These are phyloP conservation scores for Apiospora sp. DNA, from an alignment of 2,329 filamentous ascomycete genomes.

Conservation along the genomic window DNA sequence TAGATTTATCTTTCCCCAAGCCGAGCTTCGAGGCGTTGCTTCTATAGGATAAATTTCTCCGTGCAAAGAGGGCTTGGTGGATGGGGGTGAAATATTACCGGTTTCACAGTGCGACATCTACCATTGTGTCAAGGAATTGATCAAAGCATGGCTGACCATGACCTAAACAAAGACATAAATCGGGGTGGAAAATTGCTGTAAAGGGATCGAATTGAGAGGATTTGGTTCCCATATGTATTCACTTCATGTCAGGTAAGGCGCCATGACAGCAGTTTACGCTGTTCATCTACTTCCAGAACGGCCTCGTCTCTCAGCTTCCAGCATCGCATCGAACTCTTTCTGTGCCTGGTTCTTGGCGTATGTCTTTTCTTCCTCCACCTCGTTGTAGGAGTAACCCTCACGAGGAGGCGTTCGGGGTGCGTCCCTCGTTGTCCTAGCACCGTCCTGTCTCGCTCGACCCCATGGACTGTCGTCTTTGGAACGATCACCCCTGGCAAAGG, in stretches of 20 bases:
- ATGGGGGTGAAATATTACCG: background rate
- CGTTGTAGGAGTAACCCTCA: constrained; percentile 47
- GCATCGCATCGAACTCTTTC: constrained; percentile 57
- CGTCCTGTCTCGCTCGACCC: constrained; percentile 29
- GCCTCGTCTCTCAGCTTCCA: constrained; percentile 50
- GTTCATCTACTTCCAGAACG: background rate
- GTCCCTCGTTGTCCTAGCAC: constrained; percentile 6
- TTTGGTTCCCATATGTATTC: background rate
- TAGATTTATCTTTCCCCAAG: background rate
- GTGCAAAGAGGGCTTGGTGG: background rate
- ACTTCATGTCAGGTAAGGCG: background rate
- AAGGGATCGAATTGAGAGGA: background rate
- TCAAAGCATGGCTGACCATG: background rate
- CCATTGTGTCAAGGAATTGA: background rate
- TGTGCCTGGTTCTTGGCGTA: constrained; percentile 56
- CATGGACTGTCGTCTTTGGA: constrained; percentile 40
- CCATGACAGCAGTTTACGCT: background rate
- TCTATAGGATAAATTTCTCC: no score
- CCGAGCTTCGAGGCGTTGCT: background rate
- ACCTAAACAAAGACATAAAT: background rate
- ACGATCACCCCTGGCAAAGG: constrained; percentile 35
- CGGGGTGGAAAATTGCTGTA: background rate
- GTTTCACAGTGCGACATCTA: background rate
- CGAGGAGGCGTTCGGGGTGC: constrained; percentile 1
- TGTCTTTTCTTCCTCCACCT: constrained; percentile 47